A percentile compares a stretch with the other conserved stretches of the same genome.
These are phyloP conservation scores for Prinsepia uniflora DNA, from an alignment of 306 rosid genomes.

Conservation along the genomic window DNA sequence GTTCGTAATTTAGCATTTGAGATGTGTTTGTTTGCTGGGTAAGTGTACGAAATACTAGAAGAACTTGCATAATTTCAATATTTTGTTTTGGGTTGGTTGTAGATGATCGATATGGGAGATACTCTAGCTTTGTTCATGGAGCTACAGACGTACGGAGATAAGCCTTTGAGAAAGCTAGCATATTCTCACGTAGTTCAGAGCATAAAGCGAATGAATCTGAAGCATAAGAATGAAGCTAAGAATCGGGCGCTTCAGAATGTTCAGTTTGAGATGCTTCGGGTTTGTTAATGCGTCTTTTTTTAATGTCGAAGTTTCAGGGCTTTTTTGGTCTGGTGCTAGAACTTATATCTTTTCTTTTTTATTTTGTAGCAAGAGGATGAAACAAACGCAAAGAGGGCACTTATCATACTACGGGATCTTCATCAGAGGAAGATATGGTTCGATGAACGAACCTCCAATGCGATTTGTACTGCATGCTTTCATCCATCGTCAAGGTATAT, in stretches of 20 bases:
- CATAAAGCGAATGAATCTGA: conserved; percentile 65
- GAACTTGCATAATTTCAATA: not conserved
- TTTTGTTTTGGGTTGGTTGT: not conserved
- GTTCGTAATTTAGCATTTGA: not conserved
- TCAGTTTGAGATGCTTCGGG: conserved; percentile 64
- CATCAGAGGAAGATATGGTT: conserved; percentile 77
- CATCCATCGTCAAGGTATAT: conserved; percentile 78
- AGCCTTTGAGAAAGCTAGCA: conserved; percentile 47
- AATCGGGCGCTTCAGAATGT: conserved; percentile 78
- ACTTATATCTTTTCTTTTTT: conserved; percentile 2
- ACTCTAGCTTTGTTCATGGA: conserved; percentile 73
- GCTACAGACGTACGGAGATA: conserved; percentile 70
- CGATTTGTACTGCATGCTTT: conserved; percentile 73
- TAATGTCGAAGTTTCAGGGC: not conserved
- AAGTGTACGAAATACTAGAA: conserved; percentile 1
- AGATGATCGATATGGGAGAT: conserved; percentile 60
- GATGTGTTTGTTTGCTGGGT: conserved; percentile 5
- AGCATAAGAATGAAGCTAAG: conserved; percentile 67
- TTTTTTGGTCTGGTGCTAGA: conserved; percentile 10
- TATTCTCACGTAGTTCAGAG: conserved; percentile 66
- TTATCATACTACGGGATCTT: conserved; percentile 69
- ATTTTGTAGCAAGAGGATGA: conserved; percentile 67
- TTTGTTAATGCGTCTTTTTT: conserved; percentile 20
- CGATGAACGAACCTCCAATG: conserved; percentile 85
- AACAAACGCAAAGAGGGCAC: conserved; percentile 60